A percentile compares a stretch with the other conserved stretches of the same genome.
Evolutionary conservation across 169 alveolate genomes (phyloP).

Genomic region (Cryptosporidium parvum): DNA sequence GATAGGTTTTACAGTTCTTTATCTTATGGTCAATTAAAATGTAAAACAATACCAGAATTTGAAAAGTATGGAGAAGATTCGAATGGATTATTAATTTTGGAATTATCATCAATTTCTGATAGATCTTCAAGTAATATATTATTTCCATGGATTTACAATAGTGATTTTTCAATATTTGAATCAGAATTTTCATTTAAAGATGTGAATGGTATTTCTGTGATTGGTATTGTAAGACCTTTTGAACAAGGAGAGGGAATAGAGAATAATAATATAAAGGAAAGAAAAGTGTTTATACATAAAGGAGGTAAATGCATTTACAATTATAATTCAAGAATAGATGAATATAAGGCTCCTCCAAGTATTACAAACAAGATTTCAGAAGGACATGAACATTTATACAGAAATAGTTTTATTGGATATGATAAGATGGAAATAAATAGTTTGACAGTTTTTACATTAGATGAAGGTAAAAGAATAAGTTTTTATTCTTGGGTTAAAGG

Average conservation of each 20-base stretch:
- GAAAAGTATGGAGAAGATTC: constrained; percentile 20
- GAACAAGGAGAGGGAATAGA: not conserved
- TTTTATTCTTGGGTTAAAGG: constrained; percentile 20
- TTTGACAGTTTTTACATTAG: constrained; percentile 1
- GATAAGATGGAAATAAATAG: not conserved
- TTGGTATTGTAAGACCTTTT: not conserved
- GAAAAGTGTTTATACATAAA: constrained; percentile 30
- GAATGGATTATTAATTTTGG: constrained; percentile 33
- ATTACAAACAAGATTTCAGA: not conserved
- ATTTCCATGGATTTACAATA: constrained; percentile 67
- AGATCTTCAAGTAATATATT: not conserved
- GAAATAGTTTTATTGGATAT: constrained; percentile 3
- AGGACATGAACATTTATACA: not conserved
- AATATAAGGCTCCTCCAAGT: constrained; percentile 42
- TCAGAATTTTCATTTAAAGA: constrained; percentile 24
- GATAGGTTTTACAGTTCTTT: constrained; percentile 26
- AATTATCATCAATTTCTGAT: not conserved
- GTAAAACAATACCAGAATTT: constrained; percentile 33
- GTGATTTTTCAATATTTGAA: constrained; percentile 11
- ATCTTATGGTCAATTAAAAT: constrained; percentile 3
- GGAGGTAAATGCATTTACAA: constrained; percentile 6
- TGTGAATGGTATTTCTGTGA: constrained; percentile 27
- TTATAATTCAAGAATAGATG: not conserved
- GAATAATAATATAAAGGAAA: not conserved
- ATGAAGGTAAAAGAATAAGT: not conserved